Percentiles rank a stretch among this genome's conserved stretches.
Evolutionary conservation across 257 asterid species (phyloP).

Genomic region (Henckelia pumila): DNA sequence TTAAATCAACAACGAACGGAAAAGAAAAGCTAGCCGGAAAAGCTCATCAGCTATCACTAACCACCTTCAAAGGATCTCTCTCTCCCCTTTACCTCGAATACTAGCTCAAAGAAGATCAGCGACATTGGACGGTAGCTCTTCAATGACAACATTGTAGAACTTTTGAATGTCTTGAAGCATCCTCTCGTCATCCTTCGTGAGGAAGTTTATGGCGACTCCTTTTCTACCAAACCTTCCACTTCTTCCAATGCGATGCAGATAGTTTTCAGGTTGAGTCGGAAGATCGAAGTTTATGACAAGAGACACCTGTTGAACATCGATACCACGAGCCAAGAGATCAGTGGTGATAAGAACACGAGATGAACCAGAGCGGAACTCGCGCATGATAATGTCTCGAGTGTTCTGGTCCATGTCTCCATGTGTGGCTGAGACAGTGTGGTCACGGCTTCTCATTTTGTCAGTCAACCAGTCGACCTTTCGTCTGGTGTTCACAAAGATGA

Average conservation of each 20-base stretch:
- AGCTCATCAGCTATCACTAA: not conserved
- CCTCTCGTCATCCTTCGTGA: not conserved
- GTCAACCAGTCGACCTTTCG: constrained; percentile 15
- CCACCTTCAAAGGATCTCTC: not conserved
- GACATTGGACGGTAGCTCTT: constrained; percentile 12
- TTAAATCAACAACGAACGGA: not conserved
- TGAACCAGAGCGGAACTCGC: constrained; percentile 8
- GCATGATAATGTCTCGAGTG: constrained; percentile 13
- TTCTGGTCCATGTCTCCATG: constrained; percentile 14
- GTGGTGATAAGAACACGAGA: constrained; percentile 13
- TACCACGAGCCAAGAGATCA: constrained; percentile 15
- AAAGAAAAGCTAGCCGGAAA: not conserved
- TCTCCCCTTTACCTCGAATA: not conserved
- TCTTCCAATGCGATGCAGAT: constrained; percentile 11
- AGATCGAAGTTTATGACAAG: constrained; percentile 7
- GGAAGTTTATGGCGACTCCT: constrained; percentile 5
- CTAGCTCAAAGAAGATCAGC: constrained; percentile 9
- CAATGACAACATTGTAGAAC: not conserved
- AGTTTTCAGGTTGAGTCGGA: constrained; percentile 1
- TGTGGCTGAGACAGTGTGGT: constrained; percentile 6
- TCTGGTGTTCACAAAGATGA: constrained; percentile 9
- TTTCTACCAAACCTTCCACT: constrained; percentile 17
- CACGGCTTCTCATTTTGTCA: constrained; percentile 10
- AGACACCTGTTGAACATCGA: constrained; percentile 13
- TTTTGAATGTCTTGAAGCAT: constrained; percentile 4